These are phyloP conservation scores for Sclerospora graminicola DNA, from an alignment of 352 stramenopile genomes.

Conservation along the genomic window DNA sequence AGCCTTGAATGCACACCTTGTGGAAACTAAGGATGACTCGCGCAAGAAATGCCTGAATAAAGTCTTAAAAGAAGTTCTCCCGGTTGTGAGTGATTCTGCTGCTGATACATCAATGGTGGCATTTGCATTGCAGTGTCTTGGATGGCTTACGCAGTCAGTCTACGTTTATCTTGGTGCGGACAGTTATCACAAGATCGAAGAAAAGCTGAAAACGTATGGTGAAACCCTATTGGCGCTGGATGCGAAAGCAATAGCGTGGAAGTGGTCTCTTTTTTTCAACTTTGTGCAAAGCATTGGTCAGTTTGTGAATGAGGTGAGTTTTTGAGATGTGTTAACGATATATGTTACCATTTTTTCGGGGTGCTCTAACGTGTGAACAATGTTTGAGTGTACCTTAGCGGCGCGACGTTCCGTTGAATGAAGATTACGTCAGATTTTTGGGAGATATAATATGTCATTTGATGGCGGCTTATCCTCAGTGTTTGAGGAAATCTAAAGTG, in stretches of 20 bases:
- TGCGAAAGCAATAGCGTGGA: slow-evolving; percentile 34
- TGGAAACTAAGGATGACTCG: slow-evolving; percentile 27
- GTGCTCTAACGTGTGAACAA: slow-evolving; percentile 2
- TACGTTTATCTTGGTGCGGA: slow-evolving; percentile 37
- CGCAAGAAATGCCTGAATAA: slow-evolving; percentile 63
- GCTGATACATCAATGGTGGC: slow-evolving; percentile 23
- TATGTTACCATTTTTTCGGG: slow-evolving; percentile 1
- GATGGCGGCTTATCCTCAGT: slow-evolving; percentile 49
- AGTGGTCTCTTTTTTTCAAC: slow-evolving; percentile 45
- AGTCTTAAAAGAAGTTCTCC: slow-evolving; percentile 64
- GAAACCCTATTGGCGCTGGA: slow-evolving; percentile 57
- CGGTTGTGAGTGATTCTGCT: slow-evolving; percentile 38
- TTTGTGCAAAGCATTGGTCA: slow-evolving; percentile 46
- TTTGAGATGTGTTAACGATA: not conserved
- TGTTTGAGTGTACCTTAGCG: slow-evolving; percentile 11
- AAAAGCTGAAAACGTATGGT: slow-evolving; percentile 51
- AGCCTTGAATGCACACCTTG: slow-evolving; percentile 30
- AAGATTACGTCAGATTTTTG: slow-evolving; percentile 42
- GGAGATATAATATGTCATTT: slow-evolving; percentile 50
- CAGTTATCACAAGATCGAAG: slow-evolving; percentile 56
- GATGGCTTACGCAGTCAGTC: slow-evolving; percentile 33
- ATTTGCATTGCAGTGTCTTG: slow-evolving; percentile 50
- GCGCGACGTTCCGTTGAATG: slow-evolving; percentile 19
- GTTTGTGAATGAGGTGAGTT: slow-evolving; percentile 53
- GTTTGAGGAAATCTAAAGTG: slow-evolving; percentile 49